A percentile compares a stretch with the other conserved stretches of the same genome.
These are phyloP conservation scores for Podila epigama DNA, from an alignment of 192 early-diverging fungal species.

Conservation along the genomic window DNA sequence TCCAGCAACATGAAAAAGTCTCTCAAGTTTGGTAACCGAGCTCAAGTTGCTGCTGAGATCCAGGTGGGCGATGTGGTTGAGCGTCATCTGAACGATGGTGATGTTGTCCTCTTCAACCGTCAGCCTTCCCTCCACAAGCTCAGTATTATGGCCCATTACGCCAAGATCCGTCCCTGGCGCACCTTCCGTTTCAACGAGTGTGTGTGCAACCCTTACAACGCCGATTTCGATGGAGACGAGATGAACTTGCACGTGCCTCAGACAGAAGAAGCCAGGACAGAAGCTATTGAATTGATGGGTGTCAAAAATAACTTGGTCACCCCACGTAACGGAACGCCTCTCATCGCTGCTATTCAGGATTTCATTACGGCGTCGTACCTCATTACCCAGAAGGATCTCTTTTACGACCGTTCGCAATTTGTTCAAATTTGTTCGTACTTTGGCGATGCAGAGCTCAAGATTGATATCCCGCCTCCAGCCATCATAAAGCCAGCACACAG, in stretches of 20 bases:
- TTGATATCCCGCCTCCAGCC: constrained; percentile 94
- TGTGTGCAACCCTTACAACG: constrained; percentile 99
- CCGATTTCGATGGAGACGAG: constrained; percentile 99
- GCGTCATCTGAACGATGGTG: constrained; percentile 92
- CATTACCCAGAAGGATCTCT: constrained; percentile 91
- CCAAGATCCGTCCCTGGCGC: constrained; percentile 81
- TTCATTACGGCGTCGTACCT: constrained; percentile 98
- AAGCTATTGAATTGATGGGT: constrained; percentile 96
- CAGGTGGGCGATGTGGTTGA: constrained; percentile 93
- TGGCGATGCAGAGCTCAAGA: constrained; percentile 80
- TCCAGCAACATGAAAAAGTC: constrained; percentile 62
- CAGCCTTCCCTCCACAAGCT: constrained; percentile 98
- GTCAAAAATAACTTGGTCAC: constrained; percentile 97
- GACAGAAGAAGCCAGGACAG: constrained; percentile 97
- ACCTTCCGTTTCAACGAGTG: constrained; percentile 99
- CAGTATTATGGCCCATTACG: constrained; percentile 97
- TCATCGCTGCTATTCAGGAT: constrained; percentile 99
- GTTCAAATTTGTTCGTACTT: constrained; percentile 92
- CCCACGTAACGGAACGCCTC: constrained; percentile 96
- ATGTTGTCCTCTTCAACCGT: constrained; percentile 98
- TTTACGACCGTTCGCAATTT: constrained; percentile 95
- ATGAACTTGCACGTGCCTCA: constrained; percentile 99
- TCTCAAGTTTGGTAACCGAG: constrained; percentile 78
- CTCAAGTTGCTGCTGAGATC: constrained; percentile 74
- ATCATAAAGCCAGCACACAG: constrained; percentile 88